phyloP scores from a whole-genome alignment of 768 basidiomycete species.

The Fistulinella prunicolor region DNA sequence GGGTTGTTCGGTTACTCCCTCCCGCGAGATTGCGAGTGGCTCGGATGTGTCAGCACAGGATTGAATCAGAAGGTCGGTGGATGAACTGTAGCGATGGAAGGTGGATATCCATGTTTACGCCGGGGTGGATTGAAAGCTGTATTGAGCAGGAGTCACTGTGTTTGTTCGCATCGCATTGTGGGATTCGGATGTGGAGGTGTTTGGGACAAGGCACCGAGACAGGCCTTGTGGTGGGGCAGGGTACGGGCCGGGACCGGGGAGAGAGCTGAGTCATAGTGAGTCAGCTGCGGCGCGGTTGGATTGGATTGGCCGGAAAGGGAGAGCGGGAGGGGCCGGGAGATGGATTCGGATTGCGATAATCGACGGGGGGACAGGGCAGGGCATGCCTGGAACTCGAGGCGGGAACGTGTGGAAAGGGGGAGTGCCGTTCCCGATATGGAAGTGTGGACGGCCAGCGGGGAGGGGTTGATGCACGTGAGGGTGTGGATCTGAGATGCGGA shows the following conservation, averaged over 20 bases:
- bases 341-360: constrained; percentile 33
- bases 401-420: constrained; percentile 26
- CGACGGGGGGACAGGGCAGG: constrained; percentile 8
- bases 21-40: background rate
- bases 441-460: constrained; percentile 3
- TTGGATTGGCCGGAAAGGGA: background rate
- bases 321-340: no score
- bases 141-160: no score
- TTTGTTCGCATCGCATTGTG: no score
- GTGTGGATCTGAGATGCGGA: constrained; percentile 29
- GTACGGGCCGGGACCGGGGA: constrained; percentile 10
- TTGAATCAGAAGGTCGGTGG: constrained; percentile 7
- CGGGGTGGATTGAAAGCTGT: background rate
- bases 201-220: constrained; percentile 18
- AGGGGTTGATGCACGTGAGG: no score
- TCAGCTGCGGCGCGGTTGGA: constrained; percentile 14
- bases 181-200: no score
- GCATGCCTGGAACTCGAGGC: constrained; percentile 31
- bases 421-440: constrained; percentile 13
- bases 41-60: constrained; percentile 15
- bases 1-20: background rate
- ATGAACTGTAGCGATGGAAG: constrained; percentile 12
- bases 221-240: constrained; percentile 5
- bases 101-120: background rate
- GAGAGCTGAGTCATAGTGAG: no score